phyloP scores from a whole-genome alignment of 1,139 yeast species.

The Fermentozyma sake region DNA sequence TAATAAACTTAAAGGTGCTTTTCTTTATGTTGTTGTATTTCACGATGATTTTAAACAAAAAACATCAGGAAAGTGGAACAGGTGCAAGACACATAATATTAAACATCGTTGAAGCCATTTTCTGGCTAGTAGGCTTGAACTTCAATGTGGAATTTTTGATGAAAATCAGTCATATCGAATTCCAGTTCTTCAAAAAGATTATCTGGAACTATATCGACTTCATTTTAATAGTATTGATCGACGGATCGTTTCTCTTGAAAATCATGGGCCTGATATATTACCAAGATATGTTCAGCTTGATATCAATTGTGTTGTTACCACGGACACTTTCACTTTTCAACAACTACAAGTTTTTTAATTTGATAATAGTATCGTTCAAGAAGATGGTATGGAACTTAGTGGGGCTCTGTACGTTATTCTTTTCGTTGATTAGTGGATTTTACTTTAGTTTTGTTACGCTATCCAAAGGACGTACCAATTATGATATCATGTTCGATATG shows the following conservation, averaged over 20 bases:
- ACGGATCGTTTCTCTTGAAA: conserved; percentile 24
- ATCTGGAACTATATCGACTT: conserved; percentile 42
- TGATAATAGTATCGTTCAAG: conserved; percentile 48
- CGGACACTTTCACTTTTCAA: conserved; percentile 52
- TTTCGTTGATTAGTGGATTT: conserved; percentile 53
- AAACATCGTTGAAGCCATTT: conserved; percentile 17
- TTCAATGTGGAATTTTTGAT: conserved; percentile 36
- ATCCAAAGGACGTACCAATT: conserved; percentile 41
- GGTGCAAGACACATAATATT: conserved; percentile 1
- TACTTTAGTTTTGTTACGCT: conserved; percentile 54
- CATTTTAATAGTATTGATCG: conserved; percentile 26
- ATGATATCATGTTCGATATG: conserved; percentile 51
- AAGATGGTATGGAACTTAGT: conserved; percentile 53
- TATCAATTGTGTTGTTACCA: conserved; percentile 53
- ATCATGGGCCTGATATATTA: conserved; percentile 9
- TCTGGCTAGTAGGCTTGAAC: conserved; percentile 34
- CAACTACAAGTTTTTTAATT: conserved; percentile 50
- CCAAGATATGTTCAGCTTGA: conserved; percentile 34
- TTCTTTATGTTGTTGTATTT: conserved; percentile 32
- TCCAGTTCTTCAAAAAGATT: conserved; percentile 31
- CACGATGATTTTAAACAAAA: conserved; percentile 25
- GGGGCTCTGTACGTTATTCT: conserved; percentile 48
- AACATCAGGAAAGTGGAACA: conserved; percentile 8
- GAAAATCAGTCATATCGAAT: conserved; percentile 41
- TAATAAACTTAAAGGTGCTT: conserved; percentile 34